A percentile compares a stretch with the other conserved stretches of the same genome.
Evolutionary conservation across 768 basidiomycete genomes (phyloP).

Genomic region (Thelephora ganbajun): DNA sequence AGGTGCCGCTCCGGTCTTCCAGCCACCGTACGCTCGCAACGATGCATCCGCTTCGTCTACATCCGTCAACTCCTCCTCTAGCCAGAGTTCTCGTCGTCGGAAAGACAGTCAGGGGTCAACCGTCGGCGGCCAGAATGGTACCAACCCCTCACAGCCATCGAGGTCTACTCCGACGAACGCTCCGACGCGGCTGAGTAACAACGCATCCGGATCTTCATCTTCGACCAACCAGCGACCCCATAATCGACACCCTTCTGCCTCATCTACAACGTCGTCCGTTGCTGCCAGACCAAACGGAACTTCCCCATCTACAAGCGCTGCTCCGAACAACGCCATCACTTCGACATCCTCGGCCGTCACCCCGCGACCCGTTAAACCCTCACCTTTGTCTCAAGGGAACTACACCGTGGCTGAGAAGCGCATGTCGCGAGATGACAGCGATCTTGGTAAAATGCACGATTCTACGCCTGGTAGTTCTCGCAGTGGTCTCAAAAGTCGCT

Average conservation of each 20-base stretch:
- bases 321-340: constrained; percentile 18
- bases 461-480: constrained; percentile 23
- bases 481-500: constrained; percentile 56
- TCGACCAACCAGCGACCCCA: constrained; percentile 22
- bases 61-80: constrained; percentile 55
- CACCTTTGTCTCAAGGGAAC: constrained; percentile 56
- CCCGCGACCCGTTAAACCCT: constrained; percentile 27
- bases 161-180: constrained; percentile 11
- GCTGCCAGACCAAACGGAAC: constrained; percentile 12
- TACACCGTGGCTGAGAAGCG: constrained; percentile 55
- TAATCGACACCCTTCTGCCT: constrained; percentile 36
- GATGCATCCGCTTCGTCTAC: constrained; percentile 72
- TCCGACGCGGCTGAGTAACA: constrained; percentile 6
- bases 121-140: constrained; percentile 20
- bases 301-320: constrained; percentile 5
- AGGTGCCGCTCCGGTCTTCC: constrained; percentile 28
- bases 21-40: constrained; percentile 67
- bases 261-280: constrained; percentile 24
- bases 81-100: constrained; percentile 40
- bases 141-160: constrained; percentile 14
- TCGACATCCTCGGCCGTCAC: constrained; percentile 20
- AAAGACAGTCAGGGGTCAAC: constrained; percentile 57
- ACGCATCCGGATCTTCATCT: constrained; percentile 10
- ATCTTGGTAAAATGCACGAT: constrained; percentile 41
- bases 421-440: constrained; percentile 67